Evolutionary conservation across 1,139 yeast genomes (phyloP), one percentile per base, ranked within the genome.

Genomic region (Geotrichum macrosporum): DNA sequence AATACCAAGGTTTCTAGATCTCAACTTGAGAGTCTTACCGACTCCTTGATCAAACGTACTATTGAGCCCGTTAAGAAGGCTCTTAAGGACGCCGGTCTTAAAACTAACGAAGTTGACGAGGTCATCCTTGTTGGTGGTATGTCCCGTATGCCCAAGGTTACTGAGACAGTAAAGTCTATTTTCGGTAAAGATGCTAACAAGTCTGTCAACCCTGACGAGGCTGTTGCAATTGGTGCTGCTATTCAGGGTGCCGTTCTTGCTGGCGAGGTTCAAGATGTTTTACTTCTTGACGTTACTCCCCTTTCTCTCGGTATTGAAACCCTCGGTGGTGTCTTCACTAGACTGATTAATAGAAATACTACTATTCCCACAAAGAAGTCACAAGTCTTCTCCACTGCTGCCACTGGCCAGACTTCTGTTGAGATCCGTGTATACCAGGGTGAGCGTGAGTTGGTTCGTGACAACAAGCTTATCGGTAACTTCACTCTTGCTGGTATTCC

Each of bases 71-170:
- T 95, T 71, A 88, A 89, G 80, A 88, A 89, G 76, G 99, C 98
- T 54, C 76, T 92, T 70, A 92, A 89, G 77, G 98, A 94, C 72
- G 97, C 98, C 60, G 81, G 81, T 60, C 75, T 92, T 68, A 62
- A 82, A 57, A 79, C 95, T 50, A 83, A 94, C 54, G 94, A 85
- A 63, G 76, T 92, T 63, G 82, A 94, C 61, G 98, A 92, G 74
- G 97, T 92, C 61, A 84, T 92, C 67, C 78, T 92, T 59, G 99
- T 92, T 61, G 99, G 99, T 80, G 99, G 99, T 82, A 92, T 89
- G 98, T 84, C 97, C 55, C 87, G 99, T 78, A 92, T 92, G 98
- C 99, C 99, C 73, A 94, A 92, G 83, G 97, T 92, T 67, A 77
- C 87, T 57, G 96, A 88, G 69, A 89, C 97, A 63, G 98, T 92